Base-by-base conservation (phyloP, 2,329 filamentous ascomycete genomes). In the Byssothecium circinans region DNA sequence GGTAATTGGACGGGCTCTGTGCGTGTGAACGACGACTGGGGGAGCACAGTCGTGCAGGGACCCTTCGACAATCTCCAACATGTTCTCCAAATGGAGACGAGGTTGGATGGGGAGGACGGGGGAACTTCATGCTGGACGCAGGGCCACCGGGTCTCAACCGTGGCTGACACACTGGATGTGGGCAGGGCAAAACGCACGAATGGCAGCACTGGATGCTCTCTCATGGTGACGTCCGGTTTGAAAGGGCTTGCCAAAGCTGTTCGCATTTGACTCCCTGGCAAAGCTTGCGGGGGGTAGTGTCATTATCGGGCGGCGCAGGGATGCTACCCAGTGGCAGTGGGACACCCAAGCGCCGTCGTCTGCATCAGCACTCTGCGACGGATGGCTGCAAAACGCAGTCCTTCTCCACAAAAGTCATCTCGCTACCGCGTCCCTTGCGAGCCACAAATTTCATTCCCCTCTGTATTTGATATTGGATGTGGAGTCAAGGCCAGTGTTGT, bases 351-450 rank as follows among this genome's bases (percentile, higher is more conserved):
- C 30, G 47, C 38, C 42, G 41, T 39, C 40, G 47, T 48, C n/a
- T n/a, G n/a, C n/a, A n/a, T n/a, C n/a, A n/a, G n/a, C 43, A 45
- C 53, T 45, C 64, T 67, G 64, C 62, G 61, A 66, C 63, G 61
- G 53, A 56, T 57, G 58, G 58, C 62, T 56, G 57, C 60, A 23
- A 47, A 53, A 47, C 44, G 52, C 57, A 60, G 58, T 61, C 64
- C 65, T 64, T 65, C 64, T 69, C 65, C 65, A 67, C 65, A 66
- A 43, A 53, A 51, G 60, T 70, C 65, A 70, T 70, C 56, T 70
- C 68, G 68, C 66, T 69, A 67, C 61, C 43, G 35, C 34, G 52
- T 56, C 51, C 58, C 49, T 54, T 54, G 46, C 17, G 29, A 14
- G 48, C 45, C 41, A 52, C 50, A 52, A 22, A 10, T 32, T 32